Evolutionary conservation across 495 filamentous ascomycete species (phyloP), one percentile per base, ranked within the genome.

Genomic region (Hypoxylon cercidicola): DNA sequence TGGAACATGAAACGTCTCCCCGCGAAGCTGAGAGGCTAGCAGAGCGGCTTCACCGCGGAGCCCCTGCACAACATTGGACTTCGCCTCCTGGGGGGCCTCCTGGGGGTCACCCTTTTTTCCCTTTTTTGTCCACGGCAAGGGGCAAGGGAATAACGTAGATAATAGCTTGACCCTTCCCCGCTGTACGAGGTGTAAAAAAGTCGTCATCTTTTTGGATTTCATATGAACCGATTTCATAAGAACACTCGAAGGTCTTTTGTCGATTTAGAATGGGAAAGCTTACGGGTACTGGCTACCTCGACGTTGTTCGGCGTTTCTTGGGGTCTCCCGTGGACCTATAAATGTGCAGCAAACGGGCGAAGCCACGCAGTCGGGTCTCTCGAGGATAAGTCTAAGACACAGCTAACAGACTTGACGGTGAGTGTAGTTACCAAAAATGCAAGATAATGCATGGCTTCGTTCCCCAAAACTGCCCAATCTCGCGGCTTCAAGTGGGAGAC

Each of bases 1-100:
- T 32, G 71, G 65, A 11, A 71, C 58, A 35, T 50, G 68, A 19
- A 68, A 69, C 0, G 46, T 60, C 39, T 73, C 59, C 13, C 70
- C 68, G 44, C 54, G 16, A 9, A 73, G 55, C 44, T 69, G 59
- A 30, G 61, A 55, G 45, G 64, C 71, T 45, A 73, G 21, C 18
- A 49, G 43, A 13, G 55, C 12, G 15, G 61, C 68, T 13, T 71
- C 68, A 13, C 50, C 41, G 11, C 61, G 57, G 53, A 64, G 64
- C 1, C 56, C 53, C 23, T 53, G 55, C 53, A 51, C 20, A 12
- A 18, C 47, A 11, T 3, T 28, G 19, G 64, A 2, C 11, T 51
- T 19, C 39, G n/a, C 39, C 49, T 3, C 46, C 6, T 21, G 43
- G 9, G 40, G n/a, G n/a, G n/a, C n/a, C n/a, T 4, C 4, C 9